Evolutionary conservation across 2,329 filamentous ascomycete genomes (phyloP), one percentile per base, ranked within the genome.

Genomic region (Graphilbum fragrans): DNA sequence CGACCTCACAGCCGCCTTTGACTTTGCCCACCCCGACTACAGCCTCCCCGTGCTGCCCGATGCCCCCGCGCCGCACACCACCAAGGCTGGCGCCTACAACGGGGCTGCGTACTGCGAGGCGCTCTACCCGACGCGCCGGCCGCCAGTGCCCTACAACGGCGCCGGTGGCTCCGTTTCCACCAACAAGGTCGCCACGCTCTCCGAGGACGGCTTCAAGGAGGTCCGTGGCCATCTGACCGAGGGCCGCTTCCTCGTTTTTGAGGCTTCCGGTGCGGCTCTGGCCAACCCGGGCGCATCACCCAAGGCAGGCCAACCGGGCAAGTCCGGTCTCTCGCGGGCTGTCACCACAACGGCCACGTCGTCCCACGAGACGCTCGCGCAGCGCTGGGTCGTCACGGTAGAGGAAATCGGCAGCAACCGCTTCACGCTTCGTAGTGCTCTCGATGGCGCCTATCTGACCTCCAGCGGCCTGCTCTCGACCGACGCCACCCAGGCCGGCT

Each of bases 131-230:
- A 49, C 53, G 2, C 53, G 55, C 12, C 58, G 61, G 3, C 70
- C 69, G 1, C 56, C 62, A 1, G 66, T 72, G 1, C 70, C 70
- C 0, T 74, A 72, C 48, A 60, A 48, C 4, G 51, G 49, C 37
- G 9, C 44, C 2, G 46, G 44, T 14, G 56, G 25, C 25, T n/a
- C 37, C 12, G 19, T 38, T 5, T 20, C 58, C 42, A 59, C 58
- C 22, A 46, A 56, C 12, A 56, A 64, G 35, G 53, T 55, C n/a
- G 56, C 59, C 20, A 21, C 20, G 17, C 53, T 63, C 16, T 64
- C 66, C 11, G 70, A 74, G 49, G 53, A 66, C 23, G 71, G 71
- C 1, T 74, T 66, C 60, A 74, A 74, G 51, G 47, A 59, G 22
- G 58, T 69, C 31, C 56, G 70, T 2, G 71, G 71, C 0, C 58